phyloP scores from a whole-genome alignment of 2,329 filamentous ascomycete genomes.

The Alternaria longipes region DNA sequence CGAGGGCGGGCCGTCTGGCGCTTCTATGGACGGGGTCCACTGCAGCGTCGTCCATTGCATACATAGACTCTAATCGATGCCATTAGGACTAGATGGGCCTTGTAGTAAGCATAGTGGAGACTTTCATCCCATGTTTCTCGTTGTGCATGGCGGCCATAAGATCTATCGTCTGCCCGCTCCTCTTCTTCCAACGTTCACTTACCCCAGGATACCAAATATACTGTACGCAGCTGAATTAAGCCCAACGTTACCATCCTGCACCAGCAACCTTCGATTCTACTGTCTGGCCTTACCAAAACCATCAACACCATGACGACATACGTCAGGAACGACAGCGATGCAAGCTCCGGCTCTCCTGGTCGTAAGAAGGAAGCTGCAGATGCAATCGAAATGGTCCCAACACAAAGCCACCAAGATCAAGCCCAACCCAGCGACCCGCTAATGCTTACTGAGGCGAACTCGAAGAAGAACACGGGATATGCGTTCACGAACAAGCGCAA shows the following conservation, averaged over 20 bases:
- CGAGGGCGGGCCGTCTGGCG: constrained; percentile 10
- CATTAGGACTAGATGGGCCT: not conserved
- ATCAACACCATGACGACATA: constrained; percentile 14
- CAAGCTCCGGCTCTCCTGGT: constrained; percentile 6
- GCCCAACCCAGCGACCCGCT: constrained; percentile 2
- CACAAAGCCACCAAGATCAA: constrained; percentile 2
- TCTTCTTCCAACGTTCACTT: not conserved
- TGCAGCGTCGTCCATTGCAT: constrained; percentile 5
- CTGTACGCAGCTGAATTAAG: not conserved
- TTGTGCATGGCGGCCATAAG: not conserved
- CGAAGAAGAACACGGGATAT: constrained; percentile 53
- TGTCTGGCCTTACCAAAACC: not conserved
- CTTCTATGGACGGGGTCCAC: constrained; percentile 7
- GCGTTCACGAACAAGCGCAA: constrained; percentile 60
- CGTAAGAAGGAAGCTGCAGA: constrained; percentile 10
- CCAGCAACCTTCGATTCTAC: not conserved
- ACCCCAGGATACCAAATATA: not conserved
- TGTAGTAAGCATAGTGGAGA: not conserved
- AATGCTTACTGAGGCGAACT: constrained; percentile 30
- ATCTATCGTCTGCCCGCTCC: not conserved
- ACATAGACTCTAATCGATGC: not conserved
- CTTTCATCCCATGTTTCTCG: not conserved
- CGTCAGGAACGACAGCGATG: constrained; percentile 14
- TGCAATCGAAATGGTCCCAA: constrained; percentile 15
- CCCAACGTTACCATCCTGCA: not conserved